A percentile compares a stretch with the other conserved stretches of the same genome.
phyloP scores from a whole-genome alignment of 176 grass and related monocot species.

The Oryza australiensis region DNA sequence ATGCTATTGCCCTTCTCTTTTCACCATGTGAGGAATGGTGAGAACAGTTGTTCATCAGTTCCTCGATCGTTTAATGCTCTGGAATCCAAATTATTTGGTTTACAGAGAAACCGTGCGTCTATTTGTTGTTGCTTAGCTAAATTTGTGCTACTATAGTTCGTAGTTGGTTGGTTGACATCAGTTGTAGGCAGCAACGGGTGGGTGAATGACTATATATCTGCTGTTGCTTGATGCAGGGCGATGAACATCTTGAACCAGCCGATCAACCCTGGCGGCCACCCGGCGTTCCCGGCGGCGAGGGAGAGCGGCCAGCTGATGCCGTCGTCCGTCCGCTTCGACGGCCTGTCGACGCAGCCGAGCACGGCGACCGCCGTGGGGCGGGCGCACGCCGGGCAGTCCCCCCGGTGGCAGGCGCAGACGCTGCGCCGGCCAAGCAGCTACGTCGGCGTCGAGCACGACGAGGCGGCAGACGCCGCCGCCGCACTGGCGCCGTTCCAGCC shows the following conservation, averaged over 20 bases:
- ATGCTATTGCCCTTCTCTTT: background rate
- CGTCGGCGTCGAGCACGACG: conserved; percentile 41
- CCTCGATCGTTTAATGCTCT: background rate
- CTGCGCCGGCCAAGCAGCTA: conserved; percentile 42
- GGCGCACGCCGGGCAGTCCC: background rate
- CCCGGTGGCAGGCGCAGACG: conserved; percentile 45
- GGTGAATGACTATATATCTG: background rate
- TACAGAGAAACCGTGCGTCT: background rate
- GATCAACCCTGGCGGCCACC: conserved; percentile 44
- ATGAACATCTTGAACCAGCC: conserved; percentile 87
- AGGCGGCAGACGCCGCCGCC: background rate
- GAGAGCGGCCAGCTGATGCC: conserved; percentile 30
- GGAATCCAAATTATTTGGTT: background rate
- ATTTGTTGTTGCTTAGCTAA: background rate
- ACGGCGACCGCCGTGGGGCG: conserved; percentile 23
- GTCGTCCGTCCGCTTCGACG: conserved; percentile 47
- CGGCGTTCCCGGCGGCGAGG: conserved; percentile 48
- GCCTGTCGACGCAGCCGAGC: conserved; percentile 19
- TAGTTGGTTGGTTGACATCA: background rate
- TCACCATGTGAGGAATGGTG: background rate
- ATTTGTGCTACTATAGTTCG: background rate
- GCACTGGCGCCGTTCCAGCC: conserved; percentile 49
- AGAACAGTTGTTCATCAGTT: background rate
- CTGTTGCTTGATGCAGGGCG: conserved; percentile 18
- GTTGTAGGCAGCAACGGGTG: background rate